Percentiles rank a stretch among this genome's conserved stretches.
phyloP scores from a whole-genome alignment of 2,329 filamentous ascomycete genomes.

The Fusarium marasasianum region DNA sequence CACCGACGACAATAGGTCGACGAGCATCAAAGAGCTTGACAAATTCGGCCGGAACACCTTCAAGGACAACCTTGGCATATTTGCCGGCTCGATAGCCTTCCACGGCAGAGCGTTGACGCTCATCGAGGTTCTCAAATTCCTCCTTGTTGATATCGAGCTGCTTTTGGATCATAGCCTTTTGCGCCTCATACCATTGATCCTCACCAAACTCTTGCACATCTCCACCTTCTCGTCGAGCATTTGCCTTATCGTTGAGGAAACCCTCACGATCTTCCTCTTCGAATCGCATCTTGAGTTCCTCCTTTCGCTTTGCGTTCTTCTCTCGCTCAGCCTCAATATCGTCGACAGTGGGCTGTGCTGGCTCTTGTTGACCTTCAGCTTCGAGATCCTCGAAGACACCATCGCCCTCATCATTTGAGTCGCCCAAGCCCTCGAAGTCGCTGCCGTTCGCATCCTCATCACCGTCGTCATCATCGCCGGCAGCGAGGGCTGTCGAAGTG shows the following conservation, averaged over 20 bases:
- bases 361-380: conserved; percentile 71
- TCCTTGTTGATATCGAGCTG: conserved; percentile 96
- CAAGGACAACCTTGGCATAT: conserved; percentile 90
- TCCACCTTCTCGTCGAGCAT: conserved; percentile 74
- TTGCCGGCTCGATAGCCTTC: conserved; percentile 93
- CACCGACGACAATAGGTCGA: conserved; percentile 87
- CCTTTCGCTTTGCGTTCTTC: conserved; percentile 89
- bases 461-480: conserved; percentile 42
- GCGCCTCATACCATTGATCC: conserved; percentile 98
- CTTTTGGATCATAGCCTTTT: conserved; percentile 94
- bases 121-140: conserved; percentile 89
- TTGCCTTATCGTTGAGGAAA: conserved; percentile 88
- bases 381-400: conserved; percentile 68
- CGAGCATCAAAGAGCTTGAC: conserved; percentile 82
- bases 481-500: conserved; percentile 69
- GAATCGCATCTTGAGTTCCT: conserved; percentile 92
- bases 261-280: conserved; percentile 99
- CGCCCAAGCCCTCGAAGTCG: conserved; percentile 65
- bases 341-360: conserved; percentile 54
- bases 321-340: conserved; percentile 87
- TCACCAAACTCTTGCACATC: conserved; percentile 87
- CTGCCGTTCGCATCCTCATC: conserved; percentile 56
- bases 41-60: conserved; percentile 91
- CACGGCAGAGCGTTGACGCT: conserved; percentile 81
- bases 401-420: conserved; percentile 62